phyloP scores from a whole-genome alignment of 768 basidiomycete species.

The Jaapia argillacea region DNA sequence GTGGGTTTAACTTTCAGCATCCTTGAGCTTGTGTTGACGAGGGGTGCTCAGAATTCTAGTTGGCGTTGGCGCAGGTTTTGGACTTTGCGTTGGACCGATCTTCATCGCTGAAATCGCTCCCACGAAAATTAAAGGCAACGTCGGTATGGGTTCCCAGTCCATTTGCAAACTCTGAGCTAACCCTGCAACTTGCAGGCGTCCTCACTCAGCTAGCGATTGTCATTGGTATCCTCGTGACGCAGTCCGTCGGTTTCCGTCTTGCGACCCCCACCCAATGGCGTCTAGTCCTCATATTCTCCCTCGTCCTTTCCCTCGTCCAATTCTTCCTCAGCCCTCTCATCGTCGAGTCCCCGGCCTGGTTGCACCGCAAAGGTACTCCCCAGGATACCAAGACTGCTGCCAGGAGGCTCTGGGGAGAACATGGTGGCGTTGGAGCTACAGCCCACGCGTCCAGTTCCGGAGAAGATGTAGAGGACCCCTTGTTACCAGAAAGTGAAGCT shows the following conservation, averaged over 20 bases:
- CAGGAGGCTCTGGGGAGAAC: conserved; percentile 43
- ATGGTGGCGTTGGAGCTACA: conserved; percentile 17
- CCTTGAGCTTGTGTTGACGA: too few relatives aligned
- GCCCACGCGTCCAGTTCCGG: background rate
- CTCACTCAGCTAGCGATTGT: conserved; percentile 80
- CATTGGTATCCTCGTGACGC: conserved; percentile 80
- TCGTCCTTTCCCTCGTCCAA: conserved; percentile 43
- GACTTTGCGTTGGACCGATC: conserved; percentile 72
- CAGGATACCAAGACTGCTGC: conserved; percentile 38
- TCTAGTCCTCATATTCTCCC: conserved; percentile 55
- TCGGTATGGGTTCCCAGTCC: conserved; percentile 37
- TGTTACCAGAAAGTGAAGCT: conserved; percentile 13
- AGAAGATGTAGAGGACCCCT: conserved; percentile 8
- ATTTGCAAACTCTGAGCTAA: background rate
- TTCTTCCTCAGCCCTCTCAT: conserved; percentile 41
- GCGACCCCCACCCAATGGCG: conserved; percentile 70
- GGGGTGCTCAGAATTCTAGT: conserved; percentile 16
- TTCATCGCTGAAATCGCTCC: conserved; percentile 85
- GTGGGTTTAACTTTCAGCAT: too few relatives aligned
- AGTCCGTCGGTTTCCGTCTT: conserved; percentile 60
- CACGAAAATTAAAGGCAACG: conserved; percentile 56
- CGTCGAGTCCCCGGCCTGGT: conserved; percentile 67
- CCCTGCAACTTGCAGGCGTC: conserved; percentile 37
- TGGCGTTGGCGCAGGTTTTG: conserved; percentile 64
- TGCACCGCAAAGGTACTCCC: conserved; percentile 36